Conservation (phyloP, 768 basidiomycete species). For the Lactarius quietus region DNA sequence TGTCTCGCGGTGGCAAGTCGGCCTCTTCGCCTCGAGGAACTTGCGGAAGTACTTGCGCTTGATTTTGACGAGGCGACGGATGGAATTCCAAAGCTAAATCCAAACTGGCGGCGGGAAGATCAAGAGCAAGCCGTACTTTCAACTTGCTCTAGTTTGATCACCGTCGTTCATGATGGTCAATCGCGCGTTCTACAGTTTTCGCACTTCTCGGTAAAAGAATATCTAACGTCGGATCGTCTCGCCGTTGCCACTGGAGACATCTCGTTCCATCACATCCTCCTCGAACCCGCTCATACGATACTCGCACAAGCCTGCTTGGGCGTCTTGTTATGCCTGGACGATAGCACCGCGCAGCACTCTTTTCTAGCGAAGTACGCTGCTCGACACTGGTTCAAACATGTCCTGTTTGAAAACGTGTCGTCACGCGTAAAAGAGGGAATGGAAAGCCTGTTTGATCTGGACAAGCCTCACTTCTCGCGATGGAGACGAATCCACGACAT, state of each 20-base stretch:
- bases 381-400: too few relatives aligned
- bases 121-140: not conserved
- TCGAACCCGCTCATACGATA: not conserved
- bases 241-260: not conserved
- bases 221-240: not conserved
- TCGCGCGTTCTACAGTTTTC: not conserved
- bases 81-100: not conserved
- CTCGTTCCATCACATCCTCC: not conserved
- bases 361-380: not conserved
- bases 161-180: not conserved
- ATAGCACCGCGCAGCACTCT: not conserved
- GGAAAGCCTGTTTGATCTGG: not conserved
- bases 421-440: not conserved
- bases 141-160: not conserved
- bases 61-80: not conserved
- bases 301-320: not conserved
- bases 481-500: not conserved
- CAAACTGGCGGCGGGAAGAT: too few relatives aligned
- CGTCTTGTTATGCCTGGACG: not conserved
- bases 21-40: not conserved
- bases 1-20: not conserved
- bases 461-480: not conserved
- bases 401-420: not conserved
- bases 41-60: not conserved
- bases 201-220: slow-evolving; percentile 1